Evolutionary conservation across 306 rosid species (phyloP).

Genomic region (Casuarina equisetifolia): DNA sequence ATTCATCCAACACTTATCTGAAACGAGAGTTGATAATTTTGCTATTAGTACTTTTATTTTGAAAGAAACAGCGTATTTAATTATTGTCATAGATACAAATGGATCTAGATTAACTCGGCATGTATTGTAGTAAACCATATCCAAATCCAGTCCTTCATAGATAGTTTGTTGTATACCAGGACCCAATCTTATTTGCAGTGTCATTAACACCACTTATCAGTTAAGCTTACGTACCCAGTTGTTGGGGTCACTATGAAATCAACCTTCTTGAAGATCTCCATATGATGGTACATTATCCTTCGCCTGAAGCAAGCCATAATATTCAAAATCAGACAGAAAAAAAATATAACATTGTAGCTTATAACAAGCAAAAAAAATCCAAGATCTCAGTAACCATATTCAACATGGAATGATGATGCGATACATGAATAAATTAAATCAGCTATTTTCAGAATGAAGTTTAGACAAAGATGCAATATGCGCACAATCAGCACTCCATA

Average conservation of each 20-base stretch:
- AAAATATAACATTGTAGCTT: background rate
- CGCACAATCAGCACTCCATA: background rate
- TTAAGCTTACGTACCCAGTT: conserved; percentile 71
- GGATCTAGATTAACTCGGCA: background rate
- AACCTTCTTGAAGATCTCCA: conserved; percentile 88
- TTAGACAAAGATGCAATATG: background rate
- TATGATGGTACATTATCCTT: conserved; percentile 81
- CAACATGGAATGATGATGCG: background rate
- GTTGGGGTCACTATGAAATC: conserved; percentile 96
- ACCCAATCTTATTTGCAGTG: conserved; percentile 13
- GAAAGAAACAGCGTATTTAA: background rate
- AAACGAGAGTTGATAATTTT: background rate
- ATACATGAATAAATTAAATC: background rate
- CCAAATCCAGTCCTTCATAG: background rate
- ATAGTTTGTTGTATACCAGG: background rate
- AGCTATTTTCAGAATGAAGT: background rate
- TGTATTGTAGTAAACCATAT: background rate
- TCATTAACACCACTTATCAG: conserved; percentile 7
- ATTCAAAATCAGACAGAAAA: conserved; percentile 16
- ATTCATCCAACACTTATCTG: background rate
- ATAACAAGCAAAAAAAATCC: background rate
- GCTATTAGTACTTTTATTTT: background rate
- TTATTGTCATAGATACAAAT: background rate
- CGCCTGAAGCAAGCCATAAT: conserved; percentile 55
- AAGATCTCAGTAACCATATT: background rate